These are phyloP conservation scores for Phytophthora lateralis DNA, from an alignment of 352 stramenopile species.

Conservation along the genomic window DNA sequence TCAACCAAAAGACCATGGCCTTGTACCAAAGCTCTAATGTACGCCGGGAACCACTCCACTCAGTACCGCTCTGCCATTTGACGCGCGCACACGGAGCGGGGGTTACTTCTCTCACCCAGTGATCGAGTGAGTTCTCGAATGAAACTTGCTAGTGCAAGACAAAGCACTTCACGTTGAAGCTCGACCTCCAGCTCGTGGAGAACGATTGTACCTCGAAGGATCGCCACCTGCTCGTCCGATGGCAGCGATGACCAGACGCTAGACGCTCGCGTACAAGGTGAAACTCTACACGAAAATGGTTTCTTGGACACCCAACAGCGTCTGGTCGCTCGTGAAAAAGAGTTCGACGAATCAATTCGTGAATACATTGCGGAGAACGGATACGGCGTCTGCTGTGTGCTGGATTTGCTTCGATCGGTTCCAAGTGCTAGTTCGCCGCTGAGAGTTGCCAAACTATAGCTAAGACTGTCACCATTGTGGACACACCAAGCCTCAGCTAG, in stretches of 20 bases:
- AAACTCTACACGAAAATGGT: no score
- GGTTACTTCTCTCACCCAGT: background rate
- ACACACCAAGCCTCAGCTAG: background rate
- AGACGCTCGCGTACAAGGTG: no score
- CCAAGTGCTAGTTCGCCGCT: background rate
- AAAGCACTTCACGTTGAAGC: slow-evolving; percentile 6
- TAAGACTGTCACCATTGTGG: background rate
- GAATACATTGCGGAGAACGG: no score
- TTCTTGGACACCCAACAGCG: no score
- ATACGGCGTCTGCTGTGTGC: no score
- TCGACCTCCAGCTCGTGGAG: slow-evolving; percentile 5
- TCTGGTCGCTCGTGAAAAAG: no score
- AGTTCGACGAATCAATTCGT: no score
- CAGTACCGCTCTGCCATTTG: background rate
- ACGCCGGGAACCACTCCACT: background rate
- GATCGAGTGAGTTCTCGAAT: background rate
- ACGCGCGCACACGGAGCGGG: background rate
- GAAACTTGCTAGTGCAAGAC: slow-evolving; percentile 3
- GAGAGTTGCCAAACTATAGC: background rate
- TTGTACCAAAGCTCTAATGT: slow-evolving; percentile 2
- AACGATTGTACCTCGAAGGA: background rate
- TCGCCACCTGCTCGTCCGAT: no score
- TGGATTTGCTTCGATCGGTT: no score
- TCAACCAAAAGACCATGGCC: background rate
- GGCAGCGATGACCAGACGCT: no score